A percentile compares a stretch with the other conserved stretches of the same genome.
phyloP scores from a whole-genome alignment of 768 basidiomycete species.

The Lactarius hengduanensis region DNA sequence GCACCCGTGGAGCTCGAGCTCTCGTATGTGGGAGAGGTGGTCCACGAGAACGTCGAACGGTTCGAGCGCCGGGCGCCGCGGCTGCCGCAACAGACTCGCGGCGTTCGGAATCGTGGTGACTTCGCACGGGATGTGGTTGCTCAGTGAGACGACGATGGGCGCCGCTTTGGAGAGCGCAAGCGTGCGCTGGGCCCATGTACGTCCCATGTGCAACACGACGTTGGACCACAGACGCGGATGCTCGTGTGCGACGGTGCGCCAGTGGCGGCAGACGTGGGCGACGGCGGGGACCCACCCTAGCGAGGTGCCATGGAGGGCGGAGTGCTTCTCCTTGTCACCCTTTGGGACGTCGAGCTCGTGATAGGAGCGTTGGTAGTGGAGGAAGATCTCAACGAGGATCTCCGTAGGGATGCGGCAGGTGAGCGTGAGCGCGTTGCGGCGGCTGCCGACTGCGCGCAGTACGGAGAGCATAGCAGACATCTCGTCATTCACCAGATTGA shows the following conservation, averaged over 20 bases:
- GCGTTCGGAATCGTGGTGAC: neutral
- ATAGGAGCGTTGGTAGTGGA: constrained; percentile 16
- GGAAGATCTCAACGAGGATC: constrained; percentile 23
- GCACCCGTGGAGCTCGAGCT: constrained; percentile 7
- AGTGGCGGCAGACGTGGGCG: constrained; percentile 22
- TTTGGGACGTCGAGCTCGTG: neutral
- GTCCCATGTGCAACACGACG: constrained; percentile 8
- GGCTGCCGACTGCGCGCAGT: constrained; percentile 13
- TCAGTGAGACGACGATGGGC: constrained; percentile 8
- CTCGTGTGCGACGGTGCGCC: constrained; percentile 19
- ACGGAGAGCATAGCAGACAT: constrained; percentile 19
- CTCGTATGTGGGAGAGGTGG: constrained; percentile 20
- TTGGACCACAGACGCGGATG: constrained; percentile 19
- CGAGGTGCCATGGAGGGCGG: constrained; percentile 1
- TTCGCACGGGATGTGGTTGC: constrained; percentile 8
- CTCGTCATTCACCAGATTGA: constrained; percentile 17
- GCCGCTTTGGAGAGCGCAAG: constrained; percentile 17
- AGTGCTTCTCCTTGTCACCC: neutral
- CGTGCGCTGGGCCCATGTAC: constrained; percentile 19
- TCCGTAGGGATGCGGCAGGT: constrained; percentile 23
- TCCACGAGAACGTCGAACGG: constrained; percentile 14
- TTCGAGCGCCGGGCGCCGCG: neutral
- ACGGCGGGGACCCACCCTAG: constrained; percentile 20
- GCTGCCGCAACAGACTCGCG: neutral
- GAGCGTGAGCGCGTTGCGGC: constrained; percentile 21